A percentile compares a stretch with the other conserved stretches of the same genome.
phyloP scores from a whole-genome alignment of 1,139 yeast species.

The Zygosaccharomyces sapae region DNA sequence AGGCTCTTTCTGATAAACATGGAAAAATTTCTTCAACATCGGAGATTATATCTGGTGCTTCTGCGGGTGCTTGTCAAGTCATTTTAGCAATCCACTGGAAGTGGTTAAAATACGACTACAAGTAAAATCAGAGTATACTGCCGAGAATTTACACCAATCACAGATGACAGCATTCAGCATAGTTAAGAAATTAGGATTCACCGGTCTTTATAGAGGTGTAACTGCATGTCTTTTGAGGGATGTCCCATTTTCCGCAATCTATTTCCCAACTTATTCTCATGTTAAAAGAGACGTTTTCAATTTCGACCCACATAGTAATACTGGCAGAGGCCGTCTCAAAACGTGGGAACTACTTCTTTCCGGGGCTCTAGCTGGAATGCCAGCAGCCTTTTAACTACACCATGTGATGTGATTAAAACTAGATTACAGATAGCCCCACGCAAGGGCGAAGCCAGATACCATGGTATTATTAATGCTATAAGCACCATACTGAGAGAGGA shows the following conservation, averaged over 20 bases:
- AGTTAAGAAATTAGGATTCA: slow-evolving; percentile 71
- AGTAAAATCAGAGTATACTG: slow-evolving; percentile 71
- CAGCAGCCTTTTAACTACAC: slow-evolving; percentile 95
- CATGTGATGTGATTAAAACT: slow-evolving; percentile 94
- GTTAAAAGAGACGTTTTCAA: slow-evolving; percentile 77
- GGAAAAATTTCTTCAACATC: slow-evolving; percentile 59
- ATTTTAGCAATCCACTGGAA: slow-evolving; percentile 91
- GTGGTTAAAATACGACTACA: slow-evolving; percentile 93
- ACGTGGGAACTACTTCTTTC: slow-evolving; percentile 80
- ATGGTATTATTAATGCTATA: slow-evolving; percentile 74
- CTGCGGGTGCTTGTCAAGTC: slow-evolving; percentile 97
- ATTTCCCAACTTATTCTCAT: slow-evolving; percentile 96
- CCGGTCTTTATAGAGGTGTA: slow-evolving; percentile 89
- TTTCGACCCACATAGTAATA: slow-evolving; percentile 63
- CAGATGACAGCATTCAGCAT: slow-evolving; percentile 63
- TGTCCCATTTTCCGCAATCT: slow-evolving; percentile 94
- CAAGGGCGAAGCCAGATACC: slow-evolving; percentile 71
- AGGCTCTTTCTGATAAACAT: slow-evolving; percentile 55
- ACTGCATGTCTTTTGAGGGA: slow-evolving; percentile 89
- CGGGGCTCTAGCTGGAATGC: slow-evolving; percentile 97
- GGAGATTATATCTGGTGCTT: slow-evolving; percentile 85
- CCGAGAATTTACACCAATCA: slow-evolving; percentile 27
- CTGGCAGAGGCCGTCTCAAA: slow-evolving; percentile 49
- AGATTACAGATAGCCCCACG: slow-evolving; percentile 85
- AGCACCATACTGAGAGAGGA: slow-evolving; percentile 73